Evolutionary conservation across 495 filamentous ascomycete species (phyloP), one percentile per base, ranked within the genome.

Genomic region (Tuber microsphaerosporum): DNA sequence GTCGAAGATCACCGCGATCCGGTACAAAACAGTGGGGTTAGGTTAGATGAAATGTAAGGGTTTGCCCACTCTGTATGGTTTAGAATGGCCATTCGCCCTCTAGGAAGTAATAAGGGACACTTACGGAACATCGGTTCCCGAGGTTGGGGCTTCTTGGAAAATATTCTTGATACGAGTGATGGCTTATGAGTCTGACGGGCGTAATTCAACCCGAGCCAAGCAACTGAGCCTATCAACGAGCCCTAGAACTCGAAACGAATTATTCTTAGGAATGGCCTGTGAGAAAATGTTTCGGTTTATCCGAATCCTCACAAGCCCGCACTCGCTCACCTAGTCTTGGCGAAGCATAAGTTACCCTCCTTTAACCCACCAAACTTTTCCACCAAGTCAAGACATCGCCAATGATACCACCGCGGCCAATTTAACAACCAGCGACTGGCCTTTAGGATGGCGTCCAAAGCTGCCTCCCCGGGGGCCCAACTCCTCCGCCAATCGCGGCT

Each of bases 401-500:
- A 19, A 65, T 26, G 10, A 65, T n/a, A 65, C 16, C 26, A 34
- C 56, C 14, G 3, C 31, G 56, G 26, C 56, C 56, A 65, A 34
- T 17, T 34, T 26, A 65, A 16, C 31, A 65, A 34, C 14, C 56
- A 65, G 3, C 56, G 12, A 34, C 34, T 65, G 26, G 5, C 56
- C 56, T 65, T 65, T 4, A 34, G 26, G 17, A 65, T 65, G 56
- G 56, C 56, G 16, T 16, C 26, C 12, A 65, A 65, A 65, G 56
- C 56, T 17, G 14, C 26, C 78, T 91, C 91, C 37, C 89, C 89
- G 22, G 89, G 87, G 74, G 89, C 86, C 69, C 86, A 86, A 77
- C 87, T 90, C 73, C 85, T 90, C 77, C 87, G 89, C 77, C 81
- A 86, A 8, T 90, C 89, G 70, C 87, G 89, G 48, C 84, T 90